Evolutionary conservation across 257 asterid species (phyloP).

Genomic region (Cruciata laevipes): DNA sequence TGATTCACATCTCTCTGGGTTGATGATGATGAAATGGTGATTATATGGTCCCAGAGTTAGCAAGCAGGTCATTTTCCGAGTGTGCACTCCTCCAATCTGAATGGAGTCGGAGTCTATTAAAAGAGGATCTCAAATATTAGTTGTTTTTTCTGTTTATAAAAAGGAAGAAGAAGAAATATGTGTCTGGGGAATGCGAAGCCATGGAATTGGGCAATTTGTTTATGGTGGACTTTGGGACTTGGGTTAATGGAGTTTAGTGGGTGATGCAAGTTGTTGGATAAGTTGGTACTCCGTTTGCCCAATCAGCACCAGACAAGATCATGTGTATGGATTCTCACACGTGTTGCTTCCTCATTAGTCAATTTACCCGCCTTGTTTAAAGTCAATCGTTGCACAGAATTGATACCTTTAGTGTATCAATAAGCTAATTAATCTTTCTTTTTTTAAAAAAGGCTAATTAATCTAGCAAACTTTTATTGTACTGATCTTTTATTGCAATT

Average conservation of each 20-base stretch:
- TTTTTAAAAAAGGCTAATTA: too few species aligned
- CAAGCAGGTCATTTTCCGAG: background rate
- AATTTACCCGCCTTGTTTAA: too few species aligned
- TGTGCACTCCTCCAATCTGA: background rate
- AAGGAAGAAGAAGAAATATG: background rate
- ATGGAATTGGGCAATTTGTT: background rate
- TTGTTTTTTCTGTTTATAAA: too few species aligned
- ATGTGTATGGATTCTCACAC: background rate
- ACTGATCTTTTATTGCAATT: too few species aligned
- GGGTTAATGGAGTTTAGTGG: background rate
- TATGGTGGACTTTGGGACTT: background rate
- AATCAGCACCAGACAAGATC: background rate
- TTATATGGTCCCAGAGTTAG: background rate
- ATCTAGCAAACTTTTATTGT: too few species aligned
- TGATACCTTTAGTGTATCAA: too few species aligned
- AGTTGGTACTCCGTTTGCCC: background rate
- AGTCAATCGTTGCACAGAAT: too few species aligned
- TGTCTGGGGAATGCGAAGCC: too few species aligned
- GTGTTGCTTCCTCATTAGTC: background rate
- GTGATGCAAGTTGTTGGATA: background rate
- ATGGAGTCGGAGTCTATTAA: background rate
- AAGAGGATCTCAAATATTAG: background rate
- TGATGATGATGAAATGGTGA: background rate
- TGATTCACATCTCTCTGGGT: background rate
- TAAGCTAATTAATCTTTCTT: too few species aligned